Evolutionary conservation across 2,329 filamentous ascomycete species (phyloP).

Genomic region (Aspergillus awamori): DNA sequence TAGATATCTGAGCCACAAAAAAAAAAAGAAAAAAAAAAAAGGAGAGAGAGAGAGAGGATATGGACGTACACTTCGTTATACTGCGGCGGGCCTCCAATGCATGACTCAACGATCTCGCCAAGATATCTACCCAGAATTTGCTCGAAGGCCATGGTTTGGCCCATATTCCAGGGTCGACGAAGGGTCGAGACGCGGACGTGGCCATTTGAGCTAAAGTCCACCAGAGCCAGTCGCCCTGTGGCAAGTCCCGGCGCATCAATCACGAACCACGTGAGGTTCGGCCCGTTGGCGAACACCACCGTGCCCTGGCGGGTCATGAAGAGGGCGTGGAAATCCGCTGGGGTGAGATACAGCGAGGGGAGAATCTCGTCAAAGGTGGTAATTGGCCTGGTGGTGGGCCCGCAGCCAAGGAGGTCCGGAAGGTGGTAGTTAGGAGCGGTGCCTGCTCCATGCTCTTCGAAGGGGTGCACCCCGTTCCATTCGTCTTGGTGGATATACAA

Average conservation of each 20-base stretch:
- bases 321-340: neutral
- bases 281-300: neutral
- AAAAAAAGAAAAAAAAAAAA: too few species aligned
- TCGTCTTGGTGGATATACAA: neutral
- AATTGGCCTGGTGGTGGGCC: neutral
- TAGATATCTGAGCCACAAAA: too few species aligned
- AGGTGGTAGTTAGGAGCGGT: neutral
- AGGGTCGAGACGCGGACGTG: neutral
- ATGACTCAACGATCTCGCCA: neutral
- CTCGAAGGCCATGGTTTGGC: neutral
- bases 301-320: slow-evolving; percentile 1
- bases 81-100: neutral
- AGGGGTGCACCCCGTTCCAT: neutral
- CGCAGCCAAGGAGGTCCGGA: neutral
- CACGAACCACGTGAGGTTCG: neutral
- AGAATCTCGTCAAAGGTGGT: too few species aligned
- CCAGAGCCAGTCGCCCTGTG: neutral
- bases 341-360: too few species aligned
- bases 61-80: slow-evolving; percentile 3
- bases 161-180: neutral
- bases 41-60: neutral
- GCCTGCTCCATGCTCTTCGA: neutral
- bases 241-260: neutral
- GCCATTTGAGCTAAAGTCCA: neutral
- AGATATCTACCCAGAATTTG: neutral